Conservation (phyloP, 371 early-diverging fungal genomes). For the Chytridium lagenaria region DNA sequence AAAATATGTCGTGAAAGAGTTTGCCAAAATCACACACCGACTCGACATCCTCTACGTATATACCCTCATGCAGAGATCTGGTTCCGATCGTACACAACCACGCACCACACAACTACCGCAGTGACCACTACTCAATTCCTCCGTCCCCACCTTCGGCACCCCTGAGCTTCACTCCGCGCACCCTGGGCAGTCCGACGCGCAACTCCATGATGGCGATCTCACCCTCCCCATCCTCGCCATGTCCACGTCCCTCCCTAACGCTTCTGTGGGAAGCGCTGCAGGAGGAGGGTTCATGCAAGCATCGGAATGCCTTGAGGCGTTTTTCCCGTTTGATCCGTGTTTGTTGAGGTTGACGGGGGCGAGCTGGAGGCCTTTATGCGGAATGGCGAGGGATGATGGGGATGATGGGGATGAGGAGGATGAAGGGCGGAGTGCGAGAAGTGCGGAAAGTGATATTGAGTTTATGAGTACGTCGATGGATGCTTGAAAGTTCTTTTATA, state of each 20-base stretch:
- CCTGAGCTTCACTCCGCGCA: too few relatives aligned
- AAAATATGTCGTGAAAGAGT: slow-evolving; percentile 80
- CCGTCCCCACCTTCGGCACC: too few relatives aligned
- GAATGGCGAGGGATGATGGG: slow-evolving; percentile 49
- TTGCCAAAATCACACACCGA: slow-evolving; percentile 77
- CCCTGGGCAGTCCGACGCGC: too few relatives aligned
- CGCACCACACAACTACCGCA: neutral
- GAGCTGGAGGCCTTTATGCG: slow-evolving; percentile 41
- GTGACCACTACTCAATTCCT: too few relatives aligned
- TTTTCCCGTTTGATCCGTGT: slow-evolving; percentile 96
- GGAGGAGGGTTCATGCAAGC: slow-evolving; percentile 22
- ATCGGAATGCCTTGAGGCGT: slow-evolving; percentile 72
- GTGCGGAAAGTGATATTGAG: slow-evolving; percentile 25
- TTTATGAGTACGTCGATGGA: slow-evolving; percentile 15
- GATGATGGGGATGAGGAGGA: slow-evolving; percentile 15
- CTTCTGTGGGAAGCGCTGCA: neutral
- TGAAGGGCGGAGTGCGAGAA: neutral
- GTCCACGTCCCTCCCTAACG: neutral
- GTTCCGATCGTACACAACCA: neutral
- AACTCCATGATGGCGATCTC: too few relatives aligned
- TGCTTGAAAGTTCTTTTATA: too few relatives aligned
- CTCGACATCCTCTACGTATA: slow-evolving; percentile 88
- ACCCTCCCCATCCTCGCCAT: too few relatives aligned
- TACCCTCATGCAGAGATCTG: slow-evolving; percentile 59
- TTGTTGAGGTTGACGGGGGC: slow-evolving; percentile 66